Base-by-base conservation (phyloP, 2,329 filamentous ascomycete genomes). In the Mycosphaerella arachidis region DNA sequence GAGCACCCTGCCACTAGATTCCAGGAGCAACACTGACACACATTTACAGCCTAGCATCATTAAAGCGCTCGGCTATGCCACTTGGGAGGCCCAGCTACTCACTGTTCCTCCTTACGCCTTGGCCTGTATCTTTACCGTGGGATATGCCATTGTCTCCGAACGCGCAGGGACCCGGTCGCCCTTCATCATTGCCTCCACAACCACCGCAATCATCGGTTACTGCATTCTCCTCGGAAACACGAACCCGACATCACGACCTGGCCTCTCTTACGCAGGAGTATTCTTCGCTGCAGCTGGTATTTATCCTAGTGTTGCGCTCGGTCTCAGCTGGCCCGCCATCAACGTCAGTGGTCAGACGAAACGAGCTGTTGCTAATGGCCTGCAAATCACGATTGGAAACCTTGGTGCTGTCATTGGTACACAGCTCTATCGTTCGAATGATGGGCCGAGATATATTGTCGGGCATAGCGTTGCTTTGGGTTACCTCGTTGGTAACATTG, bases 341-440 rank as follows among this genome's bases (percentile, higher is more conserved):
- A 90, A 90, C 60, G 85, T 90, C 0, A 86, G 84, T 0, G 66
- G 66, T 2, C 86, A 89, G 72, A 88, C 86, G 0, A 90, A 90
- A 72, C 79, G 87, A 0, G 85, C 84, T 0, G 84, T 86, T 4
- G 85, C 84, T 2, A 89, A 86, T 52, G 87, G 84, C 0, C 84
- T 90, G 82, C 86, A 89, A 66, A 89, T 90, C 59, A 86, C 83
- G 9, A 86, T 90, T 54, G 88, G 87, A 0, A 90, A 89, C 64
- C 69, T 87, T 1, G 87, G 87, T 0, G 86, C 86, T 0, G 85
- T 90, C 0, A 66, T 91, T 27, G 87, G 87, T 0, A 90, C 87
- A 1, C 87, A 91, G 72, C 71, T 91, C 1, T 90, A 90, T 70
- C 78, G 87, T 1, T 77, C 80, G 0, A 76, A 79, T 1, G 84